A percentile compares a stretch with the other conserved stretches of the same genome.
Evolutionary conservation across 108 stramenopile genomes (phyloP).

Genomic region (Nitzschia palea): DNA sequence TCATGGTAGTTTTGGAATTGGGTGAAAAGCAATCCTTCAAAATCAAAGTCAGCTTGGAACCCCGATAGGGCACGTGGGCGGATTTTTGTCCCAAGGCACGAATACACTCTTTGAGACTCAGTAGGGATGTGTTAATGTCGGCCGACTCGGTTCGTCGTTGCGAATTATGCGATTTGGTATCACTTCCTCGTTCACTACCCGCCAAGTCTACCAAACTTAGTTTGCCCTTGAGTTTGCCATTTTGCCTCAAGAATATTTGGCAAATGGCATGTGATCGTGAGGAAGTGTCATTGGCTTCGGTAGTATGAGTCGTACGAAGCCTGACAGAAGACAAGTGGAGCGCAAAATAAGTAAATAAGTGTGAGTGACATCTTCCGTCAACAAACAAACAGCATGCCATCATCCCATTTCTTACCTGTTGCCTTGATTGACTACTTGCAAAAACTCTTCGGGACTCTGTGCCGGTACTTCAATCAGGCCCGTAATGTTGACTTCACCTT

Average conservation of each 20-base stretch:
- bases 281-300: conserved; percentile 89
- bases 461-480: conserved; percentile 88
- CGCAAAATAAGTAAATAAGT: background rate
- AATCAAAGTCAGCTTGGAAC: conserved; percentile 96
- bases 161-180: conserved; percentile 95
- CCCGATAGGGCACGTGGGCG: conserved; percentile 97
- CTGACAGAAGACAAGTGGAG: conserved; percentile 7
- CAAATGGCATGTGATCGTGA: conserved; percentile 98
- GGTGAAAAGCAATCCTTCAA: conserved; percentile 97
- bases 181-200: conserved; percentile 92
- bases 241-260: conserved; percentile 87
- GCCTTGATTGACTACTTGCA: conserved; percentile 79
- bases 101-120: conserved; percentile 98
- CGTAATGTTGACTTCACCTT: conserved; percentile 90
- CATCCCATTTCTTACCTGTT: conserved; percentile 54
- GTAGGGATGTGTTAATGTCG: conserved; percentile 96
- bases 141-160: conserved; percentile 93
- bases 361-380: background rate
- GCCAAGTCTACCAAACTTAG: conserved; percentile 96
- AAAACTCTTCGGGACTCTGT: conserved; percentile 70
- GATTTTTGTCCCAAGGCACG: conserved; percentile 85
- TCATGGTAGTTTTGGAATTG: conserved; percentile 94
- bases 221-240: conserved; percentile 77
- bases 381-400: too few relatives aligned
- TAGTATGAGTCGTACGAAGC: conserved; percentile 95